These are phyloP conservation scores for Didymella pinodella DNA, from an alignment of 2,329 filamentous ascomycete species.

Conservation along the genomic window DNA sequence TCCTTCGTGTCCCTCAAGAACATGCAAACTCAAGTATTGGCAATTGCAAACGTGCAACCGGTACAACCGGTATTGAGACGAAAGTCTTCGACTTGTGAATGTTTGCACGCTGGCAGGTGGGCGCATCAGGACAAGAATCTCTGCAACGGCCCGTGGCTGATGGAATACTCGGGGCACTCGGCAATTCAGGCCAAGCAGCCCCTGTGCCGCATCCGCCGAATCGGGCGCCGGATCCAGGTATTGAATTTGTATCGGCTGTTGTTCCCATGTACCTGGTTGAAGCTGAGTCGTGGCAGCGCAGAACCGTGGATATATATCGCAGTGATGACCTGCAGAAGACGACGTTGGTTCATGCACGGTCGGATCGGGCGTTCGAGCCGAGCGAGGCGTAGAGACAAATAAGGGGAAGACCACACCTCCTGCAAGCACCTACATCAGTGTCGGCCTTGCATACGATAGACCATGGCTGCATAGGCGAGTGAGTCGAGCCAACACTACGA, in stretches of 20 bases:
- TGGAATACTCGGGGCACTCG: not conserved
- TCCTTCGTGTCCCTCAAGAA: conserved; percentile 5
- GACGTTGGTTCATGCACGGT: not conserved
- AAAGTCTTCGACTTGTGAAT: not conserved
- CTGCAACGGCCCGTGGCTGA: not conserved
- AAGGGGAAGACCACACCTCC: not conserved
- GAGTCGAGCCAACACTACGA: not conserved
- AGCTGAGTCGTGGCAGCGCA: not conserved
- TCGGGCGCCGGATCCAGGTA: not conserved
- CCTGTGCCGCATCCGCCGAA: not conserved
- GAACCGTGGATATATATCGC: not conserved
- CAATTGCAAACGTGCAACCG: not conserved
- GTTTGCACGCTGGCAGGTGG: not conserved
- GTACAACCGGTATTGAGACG: not conserved
- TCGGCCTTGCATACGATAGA: not conserved
- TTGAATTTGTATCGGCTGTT: conserved; percentile 4
- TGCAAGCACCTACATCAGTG: not conserved
- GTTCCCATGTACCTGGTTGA: not conserved
- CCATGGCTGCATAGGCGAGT: not conserved
- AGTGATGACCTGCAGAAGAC: not conserved
- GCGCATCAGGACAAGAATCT: not conserved
- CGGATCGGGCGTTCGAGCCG: not conserved
- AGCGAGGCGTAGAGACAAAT: not conserved
- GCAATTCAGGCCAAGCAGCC: not conserved
- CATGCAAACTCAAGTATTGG: not conserved